Evolutionary conservation across 768 basidiomycete species (phyloP).

Genomic region (Calocybe gangraenosa): DNA sequence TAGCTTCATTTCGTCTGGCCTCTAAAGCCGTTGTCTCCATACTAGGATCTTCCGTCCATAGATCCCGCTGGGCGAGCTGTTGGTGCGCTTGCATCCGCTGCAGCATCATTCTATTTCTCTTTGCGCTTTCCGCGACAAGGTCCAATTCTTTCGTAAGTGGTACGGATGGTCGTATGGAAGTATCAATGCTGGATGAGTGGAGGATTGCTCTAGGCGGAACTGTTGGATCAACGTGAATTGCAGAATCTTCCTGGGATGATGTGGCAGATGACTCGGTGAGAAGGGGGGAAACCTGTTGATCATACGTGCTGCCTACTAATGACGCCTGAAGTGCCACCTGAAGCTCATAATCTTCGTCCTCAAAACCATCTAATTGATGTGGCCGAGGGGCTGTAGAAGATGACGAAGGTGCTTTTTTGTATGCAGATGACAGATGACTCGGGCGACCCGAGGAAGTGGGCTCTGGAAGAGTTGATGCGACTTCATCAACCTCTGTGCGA

Average conservation of each 20-base stretch:
- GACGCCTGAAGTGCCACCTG: conserved; percentile 88
- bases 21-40: conserved; percentile 27
- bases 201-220: conserved; percentile 16
- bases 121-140: conserved; percentile 65
- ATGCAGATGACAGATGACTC: conserved; percentile 6
- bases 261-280: conserved; percentile 24
- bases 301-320: conserved; percentile 29
- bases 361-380: conserved; percentile 38
- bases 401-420: conserved; percentile 2
- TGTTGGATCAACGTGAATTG: conserved; percentile 6
- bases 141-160: conserved; percentile 31
- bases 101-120: conserved; percentile 54
- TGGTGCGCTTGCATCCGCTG: conserved; percentile 64
- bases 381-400: conserved; percentile 7
- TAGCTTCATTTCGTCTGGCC: conserved; percentile 27
- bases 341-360: conserved; percentile 84
- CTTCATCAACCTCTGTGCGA: conserved; percentile 65
- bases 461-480: conserved; percentile 62
- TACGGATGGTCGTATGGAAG: conserved; percentile 1
- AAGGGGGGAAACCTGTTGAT: conserved; percentile 21
- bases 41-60: conserved; percentile 37
- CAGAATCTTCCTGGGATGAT: conserved; percentile 9
- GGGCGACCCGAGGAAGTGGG: conserved; percentile 21
- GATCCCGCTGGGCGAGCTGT: conserved; percentile 59
- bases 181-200: conserved; percentile 12